Evolutionary conservation across 164 flowering plant genomes (phyloP).

Genomic region (Umbellularia californica): DNA sequence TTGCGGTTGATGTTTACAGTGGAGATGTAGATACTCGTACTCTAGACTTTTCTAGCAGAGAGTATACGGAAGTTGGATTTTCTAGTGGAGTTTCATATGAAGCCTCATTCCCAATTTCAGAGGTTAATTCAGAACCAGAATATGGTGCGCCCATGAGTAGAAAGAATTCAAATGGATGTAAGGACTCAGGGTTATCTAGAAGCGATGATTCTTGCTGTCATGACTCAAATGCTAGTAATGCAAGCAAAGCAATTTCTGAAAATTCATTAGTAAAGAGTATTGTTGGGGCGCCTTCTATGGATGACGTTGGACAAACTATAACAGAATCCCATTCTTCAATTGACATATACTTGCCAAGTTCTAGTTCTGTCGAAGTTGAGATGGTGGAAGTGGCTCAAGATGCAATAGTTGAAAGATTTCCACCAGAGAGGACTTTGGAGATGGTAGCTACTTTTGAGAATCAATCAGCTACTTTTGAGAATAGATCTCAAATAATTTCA

Average conservation of each 20-base stretch:
- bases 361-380: conserved; percentile 13
- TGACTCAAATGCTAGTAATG: conserved; percentile 4
- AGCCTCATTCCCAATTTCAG: conserved; percentile 18
- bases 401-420: conserved; percentile 7
- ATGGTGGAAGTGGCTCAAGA: conserved; percentile 23
- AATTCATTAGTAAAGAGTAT: conserved; percentile 14
- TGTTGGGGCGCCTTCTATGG: background rate
- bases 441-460: background rate
- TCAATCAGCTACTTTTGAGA: conserved; percentile 10
- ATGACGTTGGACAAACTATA: background rate
- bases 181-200: background rate
- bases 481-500: conserved; percentile 2
- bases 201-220: background rate
- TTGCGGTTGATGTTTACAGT: conserved; percentile 15
- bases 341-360: conserved; percentile 2
- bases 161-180: background rate
- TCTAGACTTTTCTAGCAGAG: conserved; percentile 3
- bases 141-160: conserved; percentile 11
- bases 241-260: conserved; percentile 14
- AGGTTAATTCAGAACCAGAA: conserved; percentile 18
- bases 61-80: background rate
- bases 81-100: conserved; percentile 15
- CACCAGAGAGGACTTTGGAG: conserved; percentile 12
- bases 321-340: conserved; percentile 9
- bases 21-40: conserved; percentile 17